phyloP scores from a whole-genome alignment of 2,329 filamentous ascomycete genomes.

The Stachybotrys echinatus region DNA sequence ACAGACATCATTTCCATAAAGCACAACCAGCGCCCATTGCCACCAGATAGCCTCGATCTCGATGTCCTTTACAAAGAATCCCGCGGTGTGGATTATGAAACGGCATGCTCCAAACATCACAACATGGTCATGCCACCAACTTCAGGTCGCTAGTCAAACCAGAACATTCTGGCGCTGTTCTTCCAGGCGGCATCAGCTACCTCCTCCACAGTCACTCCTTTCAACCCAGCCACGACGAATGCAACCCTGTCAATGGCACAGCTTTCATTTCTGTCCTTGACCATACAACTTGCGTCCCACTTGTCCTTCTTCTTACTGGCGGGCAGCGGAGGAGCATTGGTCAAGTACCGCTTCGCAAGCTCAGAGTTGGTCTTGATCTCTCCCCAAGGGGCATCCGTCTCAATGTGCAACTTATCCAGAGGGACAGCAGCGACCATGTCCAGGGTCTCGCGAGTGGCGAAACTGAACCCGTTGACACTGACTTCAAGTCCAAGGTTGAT shows the following conservation, averaged over 20 bases:
- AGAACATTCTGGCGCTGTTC: slow-evolving; percentile 28
- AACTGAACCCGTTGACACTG: slow-evolving; percentile 44
- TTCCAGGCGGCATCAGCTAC: slow-evolving; percentile 32
- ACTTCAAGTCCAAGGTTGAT: slow-evolving; percentile 14
- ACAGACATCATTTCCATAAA: too few relatives aligned
- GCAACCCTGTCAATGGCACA: slow-evolving; percentile 42
- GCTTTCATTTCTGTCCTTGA: slow-evolving; percentile 47
- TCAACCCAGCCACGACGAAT: slow-evolving; percentile 41
- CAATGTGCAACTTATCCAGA: slow-evolving; percentile 14
- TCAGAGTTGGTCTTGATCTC: slow-evolving; percentile 17
- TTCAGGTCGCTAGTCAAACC: slow-evolving; percentile 10
- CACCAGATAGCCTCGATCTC: too few relatives aligned
- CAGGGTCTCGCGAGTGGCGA: slow-evolving; percentile 15
- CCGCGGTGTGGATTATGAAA: too few relatives aligned
- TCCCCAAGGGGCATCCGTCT: slow-evolving; percentile 21
- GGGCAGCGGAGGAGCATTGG: slow-evolving; percentile 28
- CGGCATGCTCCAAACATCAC: too few relatives aligned
- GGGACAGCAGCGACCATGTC: slow-evolving; percentile 17
- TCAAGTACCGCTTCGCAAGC: slow-evolving; percentile 33
- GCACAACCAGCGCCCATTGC: too few relatives aligned
- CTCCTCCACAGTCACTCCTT: slow-evolving; percentile 34
- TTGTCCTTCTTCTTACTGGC: slow-evolving; percentile 43
- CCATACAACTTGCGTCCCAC: slow-evolving; percentile 37
- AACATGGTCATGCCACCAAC: too few relatives aligned
- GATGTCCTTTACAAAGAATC: too few relatives aligned